Conservation (phyloP, 2,329 filamentous ascomycete species). For the Aspergillus ochraceus region DNA sequence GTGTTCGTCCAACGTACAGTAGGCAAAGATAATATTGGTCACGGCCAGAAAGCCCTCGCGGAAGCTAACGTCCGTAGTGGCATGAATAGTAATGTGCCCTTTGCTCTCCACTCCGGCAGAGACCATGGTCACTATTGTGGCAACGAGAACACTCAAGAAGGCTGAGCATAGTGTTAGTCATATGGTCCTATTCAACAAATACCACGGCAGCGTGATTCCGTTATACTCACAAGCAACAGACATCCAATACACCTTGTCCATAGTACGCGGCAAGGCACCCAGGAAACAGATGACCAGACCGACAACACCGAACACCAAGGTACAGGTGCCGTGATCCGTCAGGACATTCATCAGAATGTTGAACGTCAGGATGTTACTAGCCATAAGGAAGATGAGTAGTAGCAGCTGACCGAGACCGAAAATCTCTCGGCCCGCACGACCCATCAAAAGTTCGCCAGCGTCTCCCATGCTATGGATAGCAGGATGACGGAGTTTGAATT, state of each 20-base stretch:
- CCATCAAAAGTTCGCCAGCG: constrained; percentile 63
- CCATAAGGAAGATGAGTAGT: constrained; percentile 67
- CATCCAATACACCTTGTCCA: constrained; percentile 61
- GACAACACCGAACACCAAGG: constrained; percentile 62
- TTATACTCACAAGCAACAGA: constrained; percentile 54
- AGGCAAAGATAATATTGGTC: constrained; percentile 70
- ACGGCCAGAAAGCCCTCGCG: constrained; percentile 60
- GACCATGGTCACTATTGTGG: constrained; percentile 66
- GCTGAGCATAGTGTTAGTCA: constrained; percentile 35
- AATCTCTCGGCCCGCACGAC: constrained; percentile 62
- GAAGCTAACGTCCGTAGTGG: constrained; percentile 46
- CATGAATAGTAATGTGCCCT: constrained; percentile 33
- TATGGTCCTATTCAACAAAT: background rate
- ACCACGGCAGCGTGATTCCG: background rate
- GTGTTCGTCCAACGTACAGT: constrained; percentile 43
- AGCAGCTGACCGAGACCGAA: constrained; percentile 62
- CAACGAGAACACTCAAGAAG: constrained; percentile 63
- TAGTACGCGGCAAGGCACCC: constrained; percentile 61
- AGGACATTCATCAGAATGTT: constrained; percentile 66
- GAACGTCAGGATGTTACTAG: constrained; percentile 70
- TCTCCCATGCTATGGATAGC: constrained; percentile 67
- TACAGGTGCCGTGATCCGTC: constrained; percentile 61
- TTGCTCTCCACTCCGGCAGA: constrained; percentile 58
- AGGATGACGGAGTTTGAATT: constrained; percentile 58
- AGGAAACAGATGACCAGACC: constrained; percentile 60